Conservation (phyloP, 2,329 filamentous ascomycete species). For the Fusarium siculi region DNA sequence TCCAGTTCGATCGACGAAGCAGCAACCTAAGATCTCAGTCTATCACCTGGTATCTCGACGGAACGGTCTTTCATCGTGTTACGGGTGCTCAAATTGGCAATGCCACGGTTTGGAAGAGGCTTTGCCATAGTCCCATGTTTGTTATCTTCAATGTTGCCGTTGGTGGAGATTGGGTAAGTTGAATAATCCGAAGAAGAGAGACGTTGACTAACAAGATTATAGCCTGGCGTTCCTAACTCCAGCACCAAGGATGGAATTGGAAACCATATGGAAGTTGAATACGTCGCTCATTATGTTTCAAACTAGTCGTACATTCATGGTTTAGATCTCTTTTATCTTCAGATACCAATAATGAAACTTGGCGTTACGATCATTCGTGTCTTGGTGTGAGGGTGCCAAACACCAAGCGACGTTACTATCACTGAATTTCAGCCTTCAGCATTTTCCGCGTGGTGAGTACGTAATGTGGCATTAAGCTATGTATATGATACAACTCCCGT, state of each 20-base stretch:
- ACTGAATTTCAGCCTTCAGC: rapidly evolving
- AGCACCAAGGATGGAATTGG: slow-evolving; percentile 58
- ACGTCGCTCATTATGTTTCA: slow-evolving; percentile 57
- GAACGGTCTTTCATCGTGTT: slow-evolving; percentile 55
- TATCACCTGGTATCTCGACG: slow-evolving; percentile 64
- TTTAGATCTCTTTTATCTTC: neutral
- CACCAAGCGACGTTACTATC: neutral
- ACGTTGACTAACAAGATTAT: slow-evolving; percentile 1
- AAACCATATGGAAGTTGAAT: slow-evolving; percentile 63
- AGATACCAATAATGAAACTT: slow-evolving; percentile 3
- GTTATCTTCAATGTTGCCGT: slow-evolving; percentile 67
- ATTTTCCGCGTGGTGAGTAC: neutral
- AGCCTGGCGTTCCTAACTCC: slow-evolving; percentile 62
- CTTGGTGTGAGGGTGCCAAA: rapidly evolving
- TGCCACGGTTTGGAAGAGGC: slow-evolving; percentile 58
- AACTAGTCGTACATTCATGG: slow-evolving; percentile 12
- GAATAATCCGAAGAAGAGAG: rapidly evolving
- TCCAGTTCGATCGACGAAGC: slow-evolving; percentile 61
- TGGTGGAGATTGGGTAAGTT: slow-evolving; percentile 63
- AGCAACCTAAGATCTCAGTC: slow-evolving; percentile 58
- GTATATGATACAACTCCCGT: neutral
- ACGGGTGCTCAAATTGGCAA: slow-evolving; percentile 58
- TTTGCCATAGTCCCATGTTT: slow-evolving; percentile 62
- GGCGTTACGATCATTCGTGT: neutral
- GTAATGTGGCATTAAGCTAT: neutral